Conservation (phyloP, 257 asterid species). For the Primulina huaijiensis region DNA sequence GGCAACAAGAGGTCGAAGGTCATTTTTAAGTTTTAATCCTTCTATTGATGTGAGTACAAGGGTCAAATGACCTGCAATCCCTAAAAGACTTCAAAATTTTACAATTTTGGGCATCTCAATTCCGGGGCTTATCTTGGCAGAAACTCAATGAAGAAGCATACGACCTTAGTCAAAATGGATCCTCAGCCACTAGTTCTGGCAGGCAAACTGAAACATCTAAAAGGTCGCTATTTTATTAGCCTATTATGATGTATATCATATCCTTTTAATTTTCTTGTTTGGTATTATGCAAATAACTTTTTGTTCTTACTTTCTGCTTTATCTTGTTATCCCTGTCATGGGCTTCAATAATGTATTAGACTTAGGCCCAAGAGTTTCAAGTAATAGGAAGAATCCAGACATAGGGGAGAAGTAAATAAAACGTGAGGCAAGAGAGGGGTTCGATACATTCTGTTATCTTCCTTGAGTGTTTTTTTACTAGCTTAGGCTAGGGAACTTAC, state of each 20-base stretch:
- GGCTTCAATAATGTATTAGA: too few species aligned
- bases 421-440: too few species aligned
- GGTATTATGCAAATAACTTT: neutral
- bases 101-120: conserved; percentile 30
- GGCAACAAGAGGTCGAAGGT: conserved; percentile 79
- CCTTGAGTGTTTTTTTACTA: too few species aligned
- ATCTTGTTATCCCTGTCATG: too few species aligned
- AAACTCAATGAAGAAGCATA: conserved; percentile 64
- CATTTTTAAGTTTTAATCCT: conserved; percentile 87
- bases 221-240: conserved; percentile 41
- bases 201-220: conserved; percentile 38
- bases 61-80: conserved; percentile 25
- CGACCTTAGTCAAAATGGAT: conserved; percentile 39
- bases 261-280: neutral
- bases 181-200: conserved; percentile 52
- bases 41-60: conserved; percentile 82
- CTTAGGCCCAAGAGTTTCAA: too few species aligned
- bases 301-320: too few species aligned
- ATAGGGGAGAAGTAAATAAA: too few species aligned
- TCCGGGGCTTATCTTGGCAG: conserved; percentile 40
- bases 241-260: conserved; percentile 3
- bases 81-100: conserved; percentile 9
- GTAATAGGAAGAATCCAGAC: too few species aligned
- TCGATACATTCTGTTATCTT: too few species aligned
- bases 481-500: too few species aligned